Evolutionary conservation across 768 basidiomycete species (phyloP).

Genomic region (Mycena olivaceomarginata): DNA sequence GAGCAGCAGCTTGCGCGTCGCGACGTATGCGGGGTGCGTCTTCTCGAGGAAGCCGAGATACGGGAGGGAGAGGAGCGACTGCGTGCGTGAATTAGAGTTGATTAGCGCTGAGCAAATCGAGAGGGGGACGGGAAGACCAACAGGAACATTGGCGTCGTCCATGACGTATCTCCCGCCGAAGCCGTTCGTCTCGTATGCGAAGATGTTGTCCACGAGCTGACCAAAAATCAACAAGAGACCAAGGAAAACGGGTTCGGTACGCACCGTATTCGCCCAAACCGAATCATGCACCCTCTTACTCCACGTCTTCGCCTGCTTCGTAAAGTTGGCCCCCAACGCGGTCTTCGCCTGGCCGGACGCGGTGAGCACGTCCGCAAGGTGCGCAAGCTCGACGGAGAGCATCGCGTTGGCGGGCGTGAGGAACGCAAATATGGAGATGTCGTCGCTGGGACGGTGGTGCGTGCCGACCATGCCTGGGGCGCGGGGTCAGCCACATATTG

Average conservation of each 20-base stretch:
- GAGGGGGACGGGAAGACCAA: conserved; percentile 56
- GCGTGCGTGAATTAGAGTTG: conserved; percentile 8
- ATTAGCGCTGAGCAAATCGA: neutral
- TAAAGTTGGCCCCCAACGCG: conserved; percentile 68
- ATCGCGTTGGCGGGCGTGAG: conserved; percentile 89
- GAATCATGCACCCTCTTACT: conserved; percentile 76
- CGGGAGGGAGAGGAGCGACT: conserved; percentile 88
- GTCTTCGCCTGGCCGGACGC: conserved; percentile 53
- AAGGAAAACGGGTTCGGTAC: conserved; percentile 19
- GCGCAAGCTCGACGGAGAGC: conserved; percentile 82
- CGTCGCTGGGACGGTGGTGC: conserved; percentile 86
- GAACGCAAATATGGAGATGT: conserved; percentile 83
- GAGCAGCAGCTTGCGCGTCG: conserved; percentile 78
- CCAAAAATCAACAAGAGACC: neutral
- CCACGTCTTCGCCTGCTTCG: conserved; percentile 72
- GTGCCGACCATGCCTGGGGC: conserved; percentile 75
- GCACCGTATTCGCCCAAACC: conserved; percentile 78
- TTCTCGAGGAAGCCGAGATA: conserved; percentile 87
- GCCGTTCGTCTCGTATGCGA: conserved; percentile 88
- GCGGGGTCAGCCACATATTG: too few species aligned
- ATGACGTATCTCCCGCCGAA: conserved; percentile 85
- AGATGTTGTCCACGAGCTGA: conserved; percentile 78
- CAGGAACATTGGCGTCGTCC: conserved; percentile 92
- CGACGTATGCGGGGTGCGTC: conserved; percentile 73
- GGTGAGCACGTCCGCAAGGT: conserved; percentile 74